Evolutionary conservation across 805 yeast species (phyloP), one percentile per base, ranked within the genome.

Genomic region (Candida ficus): DNA sequence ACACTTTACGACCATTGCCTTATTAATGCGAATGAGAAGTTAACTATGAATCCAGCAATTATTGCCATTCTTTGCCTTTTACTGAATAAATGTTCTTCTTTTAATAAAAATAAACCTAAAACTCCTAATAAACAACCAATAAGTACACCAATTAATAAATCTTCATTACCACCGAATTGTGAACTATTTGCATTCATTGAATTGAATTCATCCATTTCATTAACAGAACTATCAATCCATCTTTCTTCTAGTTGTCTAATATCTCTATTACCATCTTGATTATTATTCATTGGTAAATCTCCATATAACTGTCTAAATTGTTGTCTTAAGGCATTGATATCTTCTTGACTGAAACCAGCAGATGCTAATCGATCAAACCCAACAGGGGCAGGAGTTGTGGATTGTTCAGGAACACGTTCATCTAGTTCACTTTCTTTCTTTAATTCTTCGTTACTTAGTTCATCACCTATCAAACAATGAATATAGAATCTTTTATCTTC

Each of bases 331-430:
- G 80, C 80, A 32, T 68, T 68, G 21, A 90, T 76, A 50, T 90
- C 97, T 44, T 77, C 83, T 25, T 77, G 85, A 5, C 85, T 72
- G 56, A 90, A 86, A 8, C 97, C 97, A 33, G 89, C 90, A 25
- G 79, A 76, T 14, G 89, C 68, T 38, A 90, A 66, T 31, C 96
- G 64, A 59, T 90, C 96, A 58, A 90, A 87, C 2, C 97, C 96
- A 13, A 80, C 74, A 3, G 82, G 80, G 12, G 87, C 89, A 1
- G 86, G 87, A 1, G 71, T 57, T 0, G 84, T 78, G 3, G 75
- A 60, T 35, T 64, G 63, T 25, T 64, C 67, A 16, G 78, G 83
- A 9, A 71, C 74, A 39, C 56, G 53, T 38, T 63, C 64, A 53
- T 83, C 90, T 37, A 76, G 50, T 37, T 71, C 73, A 37, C 71